Evolutionary conservation across 1,139 yeast genomes (phyloP).

Genomic region (Yamadazyma atlantica): DNA sequence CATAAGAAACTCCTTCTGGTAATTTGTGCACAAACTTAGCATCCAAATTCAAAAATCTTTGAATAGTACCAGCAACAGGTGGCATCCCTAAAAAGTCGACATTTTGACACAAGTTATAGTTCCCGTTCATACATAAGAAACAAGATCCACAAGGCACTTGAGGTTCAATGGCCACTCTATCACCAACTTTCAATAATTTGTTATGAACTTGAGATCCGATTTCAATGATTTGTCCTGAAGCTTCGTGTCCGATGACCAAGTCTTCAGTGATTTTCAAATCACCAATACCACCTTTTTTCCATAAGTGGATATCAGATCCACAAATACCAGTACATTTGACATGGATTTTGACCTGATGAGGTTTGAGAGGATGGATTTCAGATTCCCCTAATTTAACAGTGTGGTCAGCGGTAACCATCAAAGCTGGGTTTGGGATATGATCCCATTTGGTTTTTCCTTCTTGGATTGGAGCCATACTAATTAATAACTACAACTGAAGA

Average conservation of each 20-base stretch:
- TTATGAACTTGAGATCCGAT: constrained; percentile 26
- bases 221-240: constrained; percentile 30
- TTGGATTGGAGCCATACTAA: constrained; percentile 18
- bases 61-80: constrained; percentile 17
- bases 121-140: constrained; percentile 66
- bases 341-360: constrained; percentile 63
- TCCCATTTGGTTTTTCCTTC: constrained; percentile 18
- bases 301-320: constrained; percentile 35
- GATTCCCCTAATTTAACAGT: constrained; percentile 16
- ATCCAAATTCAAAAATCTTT: constrained; percentile 18
- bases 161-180: constrained; percentile 45
- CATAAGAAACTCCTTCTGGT: constrained; percentile 28
- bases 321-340: constrained; percentile 44
- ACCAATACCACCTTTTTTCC: constrained; percentile 34
- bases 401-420: constrained; percentile 16
- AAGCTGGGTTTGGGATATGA: constrained; percentile 19
- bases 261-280: constrained; percentile 25
- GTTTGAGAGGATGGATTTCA: constrained; percentile 27
- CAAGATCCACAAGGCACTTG: constrained; percentile 70
- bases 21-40: constrained; percentile 20
- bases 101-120: constrained; percentile 62
- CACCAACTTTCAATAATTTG: constrained; percentile 27
- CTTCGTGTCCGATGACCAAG: constrained; percentile 33
- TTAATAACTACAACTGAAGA: neutral
- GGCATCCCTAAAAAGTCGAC: constrained; percentile 21